Evolutionary conservation across 2,329 filamentous ascomycete species (phyloP).

Genomic region (Clonostachys byssicola): DNA sequence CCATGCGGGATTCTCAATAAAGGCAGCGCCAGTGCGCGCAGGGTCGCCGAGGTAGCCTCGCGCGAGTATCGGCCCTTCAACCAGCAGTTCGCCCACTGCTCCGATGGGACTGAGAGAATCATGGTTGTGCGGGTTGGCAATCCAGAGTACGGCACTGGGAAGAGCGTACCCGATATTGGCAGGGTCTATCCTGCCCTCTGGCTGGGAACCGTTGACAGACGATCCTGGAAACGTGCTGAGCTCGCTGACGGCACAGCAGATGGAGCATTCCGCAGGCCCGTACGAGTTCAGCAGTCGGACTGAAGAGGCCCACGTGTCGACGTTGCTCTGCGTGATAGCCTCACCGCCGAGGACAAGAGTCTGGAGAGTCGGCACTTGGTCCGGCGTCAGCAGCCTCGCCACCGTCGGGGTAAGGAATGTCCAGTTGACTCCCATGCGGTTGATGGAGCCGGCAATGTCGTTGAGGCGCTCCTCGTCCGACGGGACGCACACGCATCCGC

Average conservation of each 20-base stretch:
- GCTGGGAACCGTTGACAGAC: background rate
- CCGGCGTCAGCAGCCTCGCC: background rate
- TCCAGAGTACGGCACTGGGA: conserved; percentile 3
- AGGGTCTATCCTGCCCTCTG: background rate
- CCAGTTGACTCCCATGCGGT: conserved; percentile 11
- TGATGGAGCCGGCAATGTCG: conserved; percentile 3
- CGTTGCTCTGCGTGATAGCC: background rate
- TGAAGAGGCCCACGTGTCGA: background rate
- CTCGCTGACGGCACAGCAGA: conserved; percentile 7
- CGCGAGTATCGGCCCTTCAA: conserved; percentile 10
- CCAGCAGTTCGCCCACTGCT: conserved; percentile 13
- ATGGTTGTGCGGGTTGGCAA: conserved; percentile 8
- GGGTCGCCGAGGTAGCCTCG: conserved; percentile 13
- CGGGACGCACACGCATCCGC: conserved; percentile 6
- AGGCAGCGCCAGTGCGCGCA: conserved; percentile 5
- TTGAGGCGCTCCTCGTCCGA: conserved; percentile 6
- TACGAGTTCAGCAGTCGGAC: conserved; percentile 21
- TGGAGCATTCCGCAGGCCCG: conserved; percentile 31
- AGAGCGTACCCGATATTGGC: background rate
- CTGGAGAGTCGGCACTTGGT: background rate
- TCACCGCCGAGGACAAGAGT: conserved; percentile 2
- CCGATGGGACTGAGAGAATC: conserved; percentile 11
- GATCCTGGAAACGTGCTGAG: background rate
- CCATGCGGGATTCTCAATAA: conserved; percentile 34
- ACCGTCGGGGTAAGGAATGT: conserved; percentile 8